Base-by-base conservation (phyloP, 768 basidiomycete species). In the Pleurotus eryngii region DNA sequence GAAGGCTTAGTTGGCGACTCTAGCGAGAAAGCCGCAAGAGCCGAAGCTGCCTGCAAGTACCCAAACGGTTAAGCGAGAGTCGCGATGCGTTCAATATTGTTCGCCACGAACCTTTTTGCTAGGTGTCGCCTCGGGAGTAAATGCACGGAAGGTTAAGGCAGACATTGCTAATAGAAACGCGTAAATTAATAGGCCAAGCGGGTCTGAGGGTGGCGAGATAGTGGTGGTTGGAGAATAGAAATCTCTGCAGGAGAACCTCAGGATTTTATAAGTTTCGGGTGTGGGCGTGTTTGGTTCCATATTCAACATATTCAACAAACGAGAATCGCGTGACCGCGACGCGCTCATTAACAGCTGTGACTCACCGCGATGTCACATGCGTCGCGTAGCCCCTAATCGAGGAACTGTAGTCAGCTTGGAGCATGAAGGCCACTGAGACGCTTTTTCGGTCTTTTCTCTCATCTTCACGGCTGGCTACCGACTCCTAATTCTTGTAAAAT, bases 81-180 rank as follows among this genome's bases (percentile, higher is more conserved):
- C n/a, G 27, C 24, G 8, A 18, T 39, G 22, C 11, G 24, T 43
- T 5, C 3, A 37, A 17, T 8, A 14, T 14, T 4, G 38, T 22
- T 35, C 22, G 0, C 15, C 0, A n/a, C 17, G 30, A 46, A 71
- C 73, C 73, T 74, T 73, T 53, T 74, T 74, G 61, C 70, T 73
- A 20, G 73, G 73, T 1, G 73, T 74, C 22, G 60, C 49, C 20
- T 39, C 59, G 5, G 61, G 61, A 12, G 59, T 45, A 17, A 48
- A 15, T 17, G 55, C 12, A 15, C 59, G 49, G 17, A 17, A 9
- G 37, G 37, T 8, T 40, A 18, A 35, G 49, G 47, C n/a, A 55
- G 58, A 49, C 56, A 58, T 56, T 7, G 45, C 20, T 22, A 17
- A 24, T 39, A 18, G 42, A 2, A 24, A 24, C 18, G 49, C 17